Percentiles rank a stretch among this genome's conserved stretches.
Conservation (phyloP, 2,329 filamentous ascomycete species). For the Fonsecaea pedrosoi region DNA sequence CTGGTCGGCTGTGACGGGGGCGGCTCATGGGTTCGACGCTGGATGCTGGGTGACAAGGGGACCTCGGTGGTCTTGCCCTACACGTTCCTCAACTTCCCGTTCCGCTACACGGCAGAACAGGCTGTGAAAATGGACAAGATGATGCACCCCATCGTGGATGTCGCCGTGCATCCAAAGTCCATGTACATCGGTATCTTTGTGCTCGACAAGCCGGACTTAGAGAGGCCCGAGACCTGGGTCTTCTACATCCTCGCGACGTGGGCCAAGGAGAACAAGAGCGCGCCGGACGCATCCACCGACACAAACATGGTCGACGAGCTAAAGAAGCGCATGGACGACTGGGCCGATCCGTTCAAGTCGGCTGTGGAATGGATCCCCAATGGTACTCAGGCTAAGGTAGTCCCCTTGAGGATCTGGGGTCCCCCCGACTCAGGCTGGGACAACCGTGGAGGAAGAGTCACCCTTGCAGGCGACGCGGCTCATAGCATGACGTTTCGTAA, state of each 20-base stretch:
- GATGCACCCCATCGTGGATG: slow-evolving; percentile 39
- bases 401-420: slow-evolving; percentile 39
- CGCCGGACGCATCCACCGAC: neutral
- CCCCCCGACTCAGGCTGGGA: slow-evolving; percentile 40
- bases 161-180: slow-evolving; percentile 36
- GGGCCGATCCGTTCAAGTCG: slow-evolving; percentile 35
- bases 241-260: slow-evolving; percentile 37
- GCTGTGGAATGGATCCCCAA: slow-evolving; percentile 36
- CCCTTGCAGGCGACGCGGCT: slow-evolving; percentile 67
- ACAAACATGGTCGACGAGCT: slow-evolving; percentile 39
- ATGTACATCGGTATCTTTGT: slow-evolving; percentile 37
- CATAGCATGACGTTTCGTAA: slow-evolving; percentile 54
- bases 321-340: slow-evolving; percentile 34
- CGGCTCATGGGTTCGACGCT: slow-evolving; percentile 33
- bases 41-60: slow-evolving; percentile 34
- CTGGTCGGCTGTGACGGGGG: slow-evolving; percentile 40
- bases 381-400: slow-evolving; percentile 34
- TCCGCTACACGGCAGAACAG: slow-evolving; percentile 33
- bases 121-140: slow-evolving; percentile 38
- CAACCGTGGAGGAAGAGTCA: slow-evolving; percentile 46
- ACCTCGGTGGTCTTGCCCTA: slow-evolving; percentile 25
- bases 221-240: slow-evolving; percentile 36
- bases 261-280: slow-evolving; percentile 22
- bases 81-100: slow-evolving; percentile 35
- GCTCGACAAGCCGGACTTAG: slow-evolving; percentile 37